Evolutionary conservation across 805 yeast genomes (phyloP), one percentile per base, ranked within the genome.

Genomic region (Lipomyces japonicus): DNA sequence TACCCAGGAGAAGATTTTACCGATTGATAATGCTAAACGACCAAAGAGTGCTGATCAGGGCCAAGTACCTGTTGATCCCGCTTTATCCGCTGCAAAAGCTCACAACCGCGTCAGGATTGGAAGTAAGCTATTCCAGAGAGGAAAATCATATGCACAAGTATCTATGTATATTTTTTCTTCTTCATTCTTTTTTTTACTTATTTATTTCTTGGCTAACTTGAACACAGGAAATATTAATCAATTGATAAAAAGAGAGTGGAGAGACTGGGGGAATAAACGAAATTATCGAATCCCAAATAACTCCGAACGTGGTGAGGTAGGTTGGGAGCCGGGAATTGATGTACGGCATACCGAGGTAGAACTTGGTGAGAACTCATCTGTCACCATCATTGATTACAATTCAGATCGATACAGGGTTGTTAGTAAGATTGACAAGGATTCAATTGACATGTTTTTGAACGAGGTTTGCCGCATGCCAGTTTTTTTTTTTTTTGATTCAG

Each of bases 321-420:
- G 75, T 22, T 76, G 79, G 77, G 84, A 79, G 58, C 84, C 84
- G 0, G 84, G 84, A 18, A 71, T 79, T 24, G 76, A 79, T 58
- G 68, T 77, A 30, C 63, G 71, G 6, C 75, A 53, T 0, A 79
- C 81, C 0, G 72, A 68, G 21, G 81, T 80, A 3, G 70, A 75
- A 6, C 61, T 78, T n/a, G 71, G 71, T 0, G 70, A 75, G 2
- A 82, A 82, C 0, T 78, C 83, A 0, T 70, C 75, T 1, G 70
- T 79, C 4, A 77, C 81, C 0, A 65, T 79, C 3, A 73, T 79
- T 0, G 84, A 79, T 59, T 79, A 78, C 61, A 69, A 72, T 23
- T 63, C 69, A 3, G 61, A 59, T 0, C 55, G 79, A 22, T 76
- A 75, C 56, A 60, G 77, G 42, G 74, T 77, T 0, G 70, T 72